Conservation (phyloP, 129 eudicot species). For the Saussurea involucrata region DNA sequence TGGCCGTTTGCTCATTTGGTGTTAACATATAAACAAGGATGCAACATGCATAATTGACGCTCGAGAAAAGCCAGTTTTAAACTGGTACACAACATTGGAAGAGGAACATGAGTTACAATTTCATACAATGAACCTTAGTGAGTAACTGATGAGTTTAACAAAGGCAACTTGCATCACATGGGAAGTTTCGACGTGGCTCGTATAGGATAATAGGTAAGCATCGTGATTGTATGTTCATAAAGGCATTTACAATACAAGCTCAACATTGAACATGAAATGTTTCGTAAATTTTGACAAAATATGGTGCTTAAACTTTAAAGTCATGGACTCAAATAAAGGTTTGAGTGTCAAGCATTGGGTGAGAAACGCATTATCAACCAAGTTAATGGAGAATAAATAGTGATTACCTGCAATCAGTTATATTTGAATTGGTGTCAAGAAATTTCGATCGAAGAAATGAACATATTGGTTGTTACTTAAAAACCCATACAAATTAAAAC, state of each 20-base stretch:
- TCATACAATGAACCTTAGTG: neutral
- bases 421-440: neutral
- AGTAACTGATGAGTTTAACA: neutral
- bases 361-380: neutral
- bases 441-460: neutral
- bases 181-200: neutral
- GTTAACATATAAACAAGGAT: neutral
- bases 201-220: neutral
- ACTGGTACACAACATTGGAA: neutral
- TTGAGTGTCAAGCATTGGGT: neutral
- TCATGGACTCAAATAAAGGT: neutral
- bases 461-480: neutral
- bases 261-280: neutral
- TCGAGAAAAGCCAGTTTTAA: neutral
- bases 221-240: neutral
- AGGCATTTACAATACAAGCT: neutral
- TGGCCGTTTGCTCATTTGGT: neutral
- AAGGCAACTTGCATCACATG: neutral
- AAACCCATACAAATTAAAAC: neutral
- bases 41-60: neutral
- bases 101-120: neutral
- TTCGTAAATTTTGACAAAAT: neutral
- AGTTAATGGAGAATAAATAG: neutral
- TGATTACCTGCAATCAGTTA: neutral
- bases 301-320: neutral